A percentile compares a stretch with the other conserved stretches of the same genome.
Evolutionary conservation across 352 stramenopile genomes (phyloP).

Genomic region (Paralagenidium karlingii): DNA sequence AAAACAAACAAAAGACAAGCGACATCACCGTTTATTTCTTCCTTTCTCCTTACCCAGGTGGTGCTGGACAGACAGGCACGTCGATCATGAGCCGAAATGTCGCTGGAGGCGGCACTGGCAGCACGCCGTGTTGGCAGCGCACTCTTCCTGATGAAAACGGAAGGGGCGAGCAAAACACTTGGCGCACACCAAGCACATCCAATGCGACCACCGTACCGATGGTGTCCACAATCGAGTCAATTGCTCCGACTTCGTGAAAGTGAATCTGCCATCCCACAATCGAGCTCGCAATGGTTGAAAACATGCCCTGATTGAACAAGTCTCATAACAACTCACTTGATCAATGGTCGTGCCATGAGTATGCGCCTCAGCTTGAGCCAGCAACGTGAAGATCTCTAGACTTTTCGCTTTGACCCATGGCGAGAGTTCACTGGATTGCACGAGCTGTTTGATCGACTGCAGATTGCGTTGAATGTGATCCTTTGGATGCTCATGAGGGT

Average conservation of each 20-base stretch:
- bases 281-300: background rate
- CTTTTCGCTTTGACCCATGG: constrained; percentile 82
- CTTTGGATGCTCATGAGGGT: constrained; percentile 15
- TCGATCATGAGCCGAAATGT: constrained; percentile 92
- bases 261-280: constrained; percentile 65
- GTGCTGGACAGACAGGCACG: constrained; percentile 87
- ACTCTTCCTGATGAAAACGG: constrained; percentile 90
- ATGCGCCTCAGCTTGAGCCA: constrained; percentile 89
- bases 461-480: constrained; percentile 70
- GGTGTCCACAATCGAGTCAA: constrained; percentile 96
- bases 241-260: constrained; percentile 96
- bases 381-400: constrained; percentile 82
- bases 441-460: constrained; percentile 77
- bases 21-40: background rate
- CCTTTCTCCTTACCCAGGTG: constrained; percentile 32
- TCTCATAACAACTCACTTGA: constrained; percentile 2
- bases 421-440: constrained; percentile 73
- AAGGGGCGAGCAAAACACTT: constrained; percentile 74
- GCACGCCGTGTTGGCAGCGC: constrained; percentile 90
- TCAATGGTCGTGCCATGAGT: constrained; percentile 90
- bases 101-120: constrained; percentile 91
- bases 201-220: constrained; percentile 91
- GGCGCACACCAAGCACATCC: constrained; percentile 82
- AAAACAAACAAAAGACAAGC: background rate
- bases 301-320: background rate